A percentile compares a stretch with the other conserved stretches of the same genome.
These are phyloP conservation scores for Brettanomyces custersianus DNA, from an alignment of 805 yeast species.

Conservation along the genomic window DNA sequence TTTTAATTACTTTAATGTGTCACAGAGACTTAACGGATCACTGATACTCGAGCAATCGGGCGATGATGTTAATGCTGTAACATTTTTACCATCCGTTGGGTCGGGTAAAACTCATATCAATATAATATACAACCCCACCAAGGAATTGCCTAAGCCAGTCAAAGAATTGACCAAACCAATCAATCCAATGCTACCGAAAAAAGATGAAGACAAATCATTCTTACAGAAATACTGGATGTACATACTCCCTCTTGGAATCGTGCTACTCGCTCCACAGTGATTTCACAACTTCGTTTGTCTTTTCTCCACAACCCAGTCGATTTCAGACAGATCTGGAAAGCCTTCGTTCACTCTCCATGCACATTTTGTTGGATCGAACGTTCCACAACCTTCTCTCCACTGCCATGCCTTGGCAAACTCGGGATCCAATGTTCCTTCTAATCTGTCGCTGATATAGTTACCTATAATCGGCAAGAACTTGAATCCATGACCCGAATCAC, in stretches of 20 bases:
- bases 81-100: too few species aligned
- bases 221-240: conserved; percentile 58
- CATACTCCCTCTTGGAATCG: conserved; percentile 40
- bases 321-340: conserved; percentile 9
- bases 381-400: conserved; percentile 19
- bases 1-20: too few species aligned
- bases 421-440: conserved; percentile 20
- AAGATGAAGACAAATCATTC: conserved; percentile 30
- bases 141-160: too few species aligned
- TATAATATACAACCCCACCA: too few species aligned
- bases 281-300: neutral
- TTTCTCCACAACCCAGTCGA: conserved; percentile 8
- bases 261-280: conserved; percentile 20
- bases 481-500: conserved; percentile 41
- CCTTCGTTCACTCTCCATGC: conserved; percentile 16
- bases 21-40: too few species aligned
- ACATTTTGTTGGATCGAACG: conserved; percentile 14
- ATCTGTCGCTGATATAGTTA: conserved; percentile 38
- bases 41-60: too few species aligned
- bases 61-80: too few species aligned
- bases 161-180: too few species aligned
- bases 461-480: conserved; percentile 40
- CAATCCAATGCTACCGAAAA: too few species aligned
- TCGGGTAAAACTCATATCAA: too few species aligned
- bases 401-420: conserved; percentile 21